Evolutionary conservation across 208 protist species (phyloP), one percentile per base, ranked within the genome.

Genomic region (Wallacemonas sp.): DNA sequence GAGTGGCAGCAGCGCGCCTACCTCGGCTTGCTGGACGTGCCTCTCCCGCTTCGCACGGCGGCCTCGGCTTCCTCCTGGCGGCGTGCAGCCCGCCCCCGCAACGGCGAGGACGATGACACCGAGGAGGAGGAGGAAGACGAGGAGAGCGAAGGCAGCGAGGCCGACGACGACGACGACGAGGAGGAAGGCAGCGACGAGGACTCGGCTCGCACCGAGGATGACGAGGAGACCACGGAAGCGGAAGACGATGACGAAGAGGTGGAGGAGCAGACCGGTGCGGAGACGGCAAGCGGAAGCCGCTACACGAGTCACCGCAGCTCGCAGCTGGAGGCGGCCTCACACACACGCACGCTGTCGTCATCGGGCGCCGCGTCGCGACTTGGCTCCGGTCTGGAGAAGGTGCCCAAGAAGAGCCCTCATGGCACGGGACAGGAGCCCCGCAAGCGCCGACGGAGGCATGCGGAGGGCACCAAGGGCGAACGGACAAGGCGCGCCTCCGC

Each of bases 1-100:
- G 77, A 83, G 73, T 64, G 45, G 10, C 41, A 57, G 3, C 52
- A 70, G 61, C 79, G 66, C 7, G 54, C 33, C 44, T 76, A 70
- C 36, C 42, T 69, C 10, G 67, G 67, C 28, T 39, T 77, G 48
- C 50, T 52, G 1, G 64, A 81, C 41, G 59, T 65, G 5, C 62
- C 67, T 0, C 59, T 84, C 10, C 66, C 76, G 20, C 45, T 68
- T 12, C 48, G 54, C 52, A 20, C 26, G 4, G 20, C 11, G 11
- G 2, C 4, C 25, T 14, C 49, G 8, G 7, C 49, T 0, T 22
- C 44, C 12, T 23, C 18, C 10, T 7, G 18, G 11, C 44, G 44
- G 11, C 49, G 49, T n/a, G 26, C 49, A 7, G 25, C 25, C 14
- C 25, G 20, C 11, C 25, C 26, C 4, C 26, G 49, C n/a, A 57